Base-by-base conservation (phyloP, 2,329 filamentous ascomycete genomes). In the Cytospora schulzeri region DNA sequence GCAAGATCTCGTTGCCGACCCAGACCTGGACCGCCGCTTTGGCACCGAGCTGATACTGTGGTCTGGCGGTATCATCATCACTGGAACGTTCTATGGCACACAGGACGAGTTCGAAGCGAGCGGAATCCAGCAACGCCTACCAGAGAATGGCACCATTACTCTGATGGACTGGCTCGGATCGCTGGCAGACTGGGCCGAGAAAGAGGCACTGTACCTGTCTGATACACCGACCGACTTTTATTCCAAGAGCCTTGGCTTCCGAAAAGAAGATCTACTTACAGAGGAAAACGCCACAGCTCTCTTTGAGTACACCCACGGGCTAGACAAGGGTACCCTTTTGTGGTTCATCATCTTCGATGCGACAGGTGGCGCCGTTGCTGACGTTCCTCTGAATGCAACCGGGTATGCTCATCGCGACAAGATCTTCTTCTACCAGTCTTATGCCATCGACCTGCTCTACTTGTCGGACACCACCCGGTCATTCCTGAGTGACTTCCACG, bases 321-420 rank as follows among this genome's bases (percentile, higher is more conserved):
- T 78, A 0, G 71, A 81, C 59, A 81, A 80, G 64, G 84, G 81
- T 2, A 86, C 83, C 0, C 72, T 82, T 1, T 67, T 85, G 2
- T 88, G 87, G 85, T 84, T 85, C 70, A 75, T 88, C 63, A 86
- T 88, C 52, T 89, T 88, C 70, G 85, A 89, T 70, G 80, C 85
- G 1, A 79, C 81, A 19, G 87, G 85, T 52, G 88, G 88, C 12
- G 86, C 85, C 15, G 80, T 86, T 58, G 81, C 79, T 68, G 85
- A 89, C 64, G 76, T 84, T 1, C 75, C 85, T 0, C 72, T 73
- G 66, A 78, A 87, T 68, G 82, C 81, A 12, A 88, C 87, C 0
- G 82, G 86, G 9, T 90, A 88, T 70, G 81, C 83, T 0, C 87
- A 90, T 70, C 83, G 88, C 55, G 84, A 90, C 76, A 85, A 85